phyloP scores from a whole-genome alignment of 331 rosid genomes.

The Phaseolus coccineus region DNA sequence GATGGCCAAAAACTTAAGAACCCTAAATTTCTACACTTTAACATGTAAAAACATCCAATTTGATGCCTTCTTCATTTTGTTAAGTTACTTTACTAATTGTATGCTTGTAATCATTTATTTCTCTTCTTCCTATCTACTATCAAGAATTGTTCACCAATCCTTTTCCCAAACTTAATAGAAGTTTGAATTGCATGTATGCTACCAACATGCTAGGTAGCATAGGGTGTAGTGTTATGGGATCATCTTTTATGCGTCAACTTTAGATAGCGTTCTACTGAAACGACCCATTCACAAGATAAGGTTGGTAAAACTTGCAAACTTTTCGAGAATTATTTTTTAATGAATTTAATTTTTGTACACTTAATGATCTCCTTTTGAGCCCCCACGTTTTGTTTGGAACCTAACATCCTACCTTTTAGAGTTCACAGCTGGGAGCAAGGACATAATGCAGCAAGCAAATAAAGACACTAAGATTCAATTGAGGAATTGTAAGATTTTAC shows the following conservation, averaged over 20 bases:
- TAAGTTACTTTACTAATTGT: not conserved
- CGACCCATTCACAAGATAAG: not conserved
- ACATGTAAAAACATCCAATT: too few species aligned
- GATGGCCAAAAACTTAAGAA: not conserved
- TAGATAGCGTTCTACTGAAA: not conserved
- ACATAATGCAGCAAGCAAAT: not conserved
- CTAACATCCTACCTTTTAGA: slow-evolving; percentile 7
- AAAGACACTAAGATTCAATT: not conserved
- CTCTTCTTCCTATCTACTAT: not conserved
- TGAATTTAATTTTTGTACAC: not conserved
- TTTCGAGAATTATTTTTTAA: not conserved
- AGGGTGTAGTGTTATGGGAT: not conserved
- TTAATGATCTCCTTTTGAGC: slow-evolving; percentile 1
- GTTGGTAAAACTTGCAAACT: not conserved
- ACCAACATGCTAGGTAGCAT: not conserved
- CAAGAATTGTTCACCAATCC: not conserved
- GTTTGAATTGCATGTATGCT: not conserved
- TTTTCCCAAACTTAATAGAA: not conserved
- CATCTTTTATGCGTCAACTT: not conserved
- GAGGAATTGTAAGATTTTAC: slow-evolving; percentile 1
- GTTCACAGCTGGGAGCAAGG: not conserved
- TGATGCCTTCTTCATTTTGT: too few species aligned
- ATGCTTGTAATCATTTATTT: not conserved
- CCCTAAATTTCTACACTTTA: not conserved
- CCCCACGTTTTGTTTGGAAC: slow-evolving; percentile 1